Base-by-base conservation (phyloP, 116 monocot genomes). In the Cymodocea nodosa region DNA sequence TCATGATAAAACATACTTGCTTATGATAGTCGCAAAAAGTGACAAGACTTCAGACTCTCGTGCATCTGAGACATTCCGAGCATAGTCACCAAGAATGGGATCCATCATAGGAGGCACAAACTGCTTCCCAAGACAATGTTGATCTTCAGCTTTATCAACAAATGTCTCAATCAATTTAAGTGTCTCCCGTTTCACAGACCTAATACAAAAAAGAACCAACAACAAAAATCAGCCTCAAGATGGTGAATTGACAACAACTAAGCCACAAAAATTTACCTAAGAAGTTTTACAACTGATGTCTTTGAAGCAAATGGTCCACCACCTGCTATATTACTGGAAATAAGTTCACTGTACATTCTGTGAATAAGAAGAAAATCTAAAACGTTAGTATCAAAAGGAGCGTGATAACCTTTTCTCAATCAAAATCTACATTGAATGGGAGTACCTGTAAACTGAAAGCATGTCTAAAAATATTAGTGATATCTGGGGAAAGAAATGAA, bases 61-160 rank as follows among this genome's bases (percentile, higher is more conserved):
- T 3, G 98, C 98, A 78, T 98, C 98, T 70, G 98, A 92, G 48
- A 98, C 76, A 77, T 98, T 98, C 73, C 98, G 84, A n/a, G 91
- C 82, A 76, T 98, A 98, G 64, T 98, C 98, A 55, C 76, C 89
- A 68, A 98, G 92, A 62, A 98, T 74, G 56, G 92, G 92, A 70
- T 98, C 98, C 98, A 98, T 92, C 98, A 98, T 98, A n/a, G 98
- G 92, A 12, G 88, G 89, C 50, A 98, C 88, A 84, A 98, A 98
- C 69, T 98, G 92, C 62, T 89, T 91, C 23, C 98, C 98, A 44
- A 92, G 77, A 62, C 83, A 80, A 55, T 85, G 81, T 39, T 82
- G 88, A 79, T 91, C 98, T 73, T 98, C 98, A 60, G 98, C 82
- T 64, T 98, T 98, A 75, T 98, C 98, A 61, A 98, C 73, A 82